Conservation (phyloP, 148 eudicot species). For the Persicaria maculosa region DNA sequence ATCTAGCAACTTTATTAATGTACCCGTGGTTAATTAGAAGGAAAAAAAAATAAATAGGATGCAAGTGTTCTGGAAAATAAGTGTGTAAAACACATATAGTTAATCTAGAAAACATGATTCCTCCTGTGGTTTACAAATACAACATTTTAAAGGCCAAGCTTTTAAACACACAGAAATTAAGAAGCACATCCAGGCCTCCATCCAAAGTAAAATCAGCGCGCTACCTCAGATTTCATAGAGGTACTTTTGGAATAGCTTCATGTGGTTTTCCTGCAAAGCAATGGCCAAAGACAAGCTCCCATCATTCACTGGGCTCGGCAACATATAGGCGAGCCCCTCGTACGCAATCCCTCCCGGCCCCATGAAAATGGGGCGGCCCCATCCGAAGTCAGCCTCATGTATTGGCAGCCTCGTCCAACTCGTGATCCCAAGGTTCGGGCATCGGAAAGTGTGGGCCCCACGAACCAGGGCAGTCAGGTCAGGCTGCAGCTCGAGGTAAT, state of each 20-base stretch:
- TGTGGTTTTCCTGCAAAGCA: constrained; percentile 19
- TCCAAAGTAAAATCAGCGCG: not conserved
- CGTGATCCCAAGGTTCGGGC: constrained; percentile 23
- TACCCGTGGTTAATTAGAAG: too few species aligned
- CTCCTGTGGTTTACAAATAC: constrained; percentile 10
- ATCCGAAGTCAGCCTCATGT: constrained; percentile 28
- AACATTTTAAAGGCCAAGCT: not conserved
- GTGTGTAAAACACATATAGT: not conserved
- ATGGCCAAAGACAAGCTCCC: constrained; percentile 22
- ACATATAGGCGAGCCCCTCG: constrained; percentile 21
- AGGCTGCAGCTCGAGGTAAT: constrained; percentile 24
- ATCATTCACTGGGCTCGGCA: constrained; percentile 18
- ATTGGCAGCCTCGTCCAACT: constrained; percentile 22
- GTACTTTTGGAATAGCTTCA: constrained; percentile 20
- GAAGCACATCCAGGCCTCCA: not conserved
- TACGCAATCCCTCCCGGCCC: constrained; percentile 27
- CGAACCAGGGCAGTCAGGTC: constrained; percentile 17
- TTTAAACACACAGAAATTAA: constrained; percentile 1
- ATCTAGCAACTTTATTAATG: too few species aligned
- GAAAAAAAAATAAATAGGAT: too few species aligned
- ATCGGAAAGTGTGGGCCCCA: constrained; percentile 18
- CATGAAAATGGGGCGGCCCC: constrained; percentile 24
- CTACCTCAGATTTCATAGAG: constrained; percentile 21
- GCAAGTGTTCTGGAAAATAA: too few species aligned
- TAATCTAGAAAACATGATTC: not conserved